Evolutionary conservation across 805 yeast genomes (phyloP).

Genomic region (Helenozyma rhizophorensis): DNA sequence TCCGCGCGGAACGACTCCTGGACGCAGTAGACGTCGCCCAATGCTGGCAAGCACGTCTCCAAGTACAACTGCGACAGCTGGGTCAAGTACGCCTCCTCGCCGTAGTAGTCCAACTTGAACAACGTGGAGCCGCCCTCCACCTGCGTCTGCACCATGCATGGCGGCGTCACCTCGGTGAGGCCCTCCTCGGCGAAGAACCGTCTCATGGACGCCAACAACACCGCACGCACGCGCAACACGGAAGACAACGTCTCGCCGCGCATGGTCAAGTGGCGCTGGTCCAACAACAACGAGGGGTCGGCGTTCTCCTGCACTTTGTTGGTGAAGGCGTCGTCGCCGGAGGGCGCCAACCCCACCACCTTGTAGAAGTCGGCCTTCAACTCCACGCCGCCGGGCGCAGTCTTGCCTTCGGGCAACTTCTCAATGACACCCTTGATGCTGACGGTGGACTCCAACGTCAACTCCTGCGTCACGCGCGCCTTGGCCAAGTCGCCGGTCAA

Average conservation of each 20-base stretch:
- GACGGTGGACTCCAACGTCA: slow-evolving; percentile 87
- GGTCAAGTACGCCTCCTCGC: slow-evolving; percentile 93
- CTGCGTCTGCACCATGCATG: slow-evolving; percentile 99
- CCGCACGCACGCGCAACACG: slow-evolving; percentile 92
- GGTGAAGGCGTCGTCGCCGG: slow-evolving; percentile 92
- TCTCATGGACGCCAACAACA: slow-evolving; percentile 69
- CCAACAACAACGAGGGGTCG: slow-evolving; percentile 88
- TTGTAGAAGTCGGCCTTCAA: slow-evolving; percentile 86
- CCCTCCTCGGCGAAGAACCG: slow-evolving; percentile 70
- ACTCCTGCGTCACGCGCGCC: slow-evolving; percentile 76
- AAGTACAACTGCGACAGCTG: slow-evolving; percentile 96
- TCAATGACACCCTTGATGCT: slow-evolving; percentile 74
- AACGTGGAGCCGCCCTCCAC: slow-evolving; percentile 99
- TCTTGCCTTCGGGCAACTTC: slow-evolving; percentile 90
- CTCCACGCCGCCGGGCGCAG: slow-evolving; percentile 98
- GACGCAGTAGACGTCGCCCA: slow-evolving; percentile 95
- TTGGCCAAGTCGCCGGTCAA: slow-evolving; percentile 87
- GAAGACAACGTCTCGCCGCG: slow-evolving; percentile 94
- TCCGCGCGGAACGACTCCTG: slow-evolving; percentile 99
- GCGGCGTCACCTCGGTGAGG: slow-evolving; percentile 91
- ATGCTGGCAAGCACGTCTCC: slow-evolving; percentile 93
- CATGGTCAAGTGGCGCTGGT: slow-evolving; percentile 91
- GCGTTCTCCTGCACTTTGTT: slow-evolving; percentile 92
- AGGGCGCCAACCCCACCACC: slow-evolving; percentile 88
- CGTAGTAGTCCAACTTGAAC: slow-evolving; percentile 90